Evolutionary conservation across 139 green algal genomes (phyloP), one percentile per base, ranked within the genome.

Genomic region (Mesotaenium endlicherianum): DNA sequence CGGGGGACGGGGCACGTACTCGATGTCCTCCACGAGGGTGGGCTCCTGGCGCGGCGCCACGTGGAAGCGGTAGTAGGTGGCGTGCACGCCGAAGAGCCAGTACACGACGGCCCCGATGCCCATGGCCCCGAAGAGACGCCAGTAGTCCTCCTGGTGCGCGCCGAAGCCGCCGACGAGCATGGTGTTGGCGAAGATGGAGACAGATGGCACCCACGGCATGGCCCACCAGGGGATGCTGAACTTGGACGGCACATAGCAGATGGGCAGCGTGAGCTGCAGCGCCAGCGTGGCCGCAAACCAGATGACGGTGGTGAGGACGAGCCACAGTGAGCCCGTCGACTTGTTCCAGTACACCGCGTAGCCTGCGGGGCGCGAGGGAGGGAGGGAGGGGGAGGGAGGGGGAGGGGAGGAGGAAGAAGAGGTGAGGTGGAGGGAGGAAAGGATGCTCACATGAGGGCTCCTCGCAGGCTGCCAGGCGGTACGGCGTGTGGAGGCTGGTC

Each of bases 341-440:
- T 70, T 5, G 45, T 82, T 82, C 75, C 75, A 82, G 47, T 77
- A 82, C 31, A 82, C 72, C 26, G 75, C 72, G 75, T 70, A 82
- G 17, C 75, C 75, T 77, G 45, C 43, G 17, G 53, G 53, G 53
- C 20, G 53, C 53, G 53, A 64, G 53, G 53, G 53, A 64, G 26
- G 53, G 53, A 64, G 53, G 53, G 53, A 64, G 53, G 26, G 53
- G 26, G 53, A 26, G 53, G 53, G 53, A 64, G 53, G 26, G 26
- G 26, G 26, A 26, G 26, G 53, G 26, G 26, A 26, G 53, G 53
- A 64, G 53, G 53, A 64, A 26, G 26, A 26, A 20, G 53, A 64
- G 26, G 53, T 64, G 53, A 64, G 26, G 53, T 20, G 53, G 26
- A 64, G 53, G 53, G 53, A 26, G 26, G 26, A 64, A 34, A 26